Percentiles rank a stretch among this genome's conserved stretches.
Evolutionary conservation across 2,329 filamentous ascomycete genomes (phyloP).

Genomic region (Keithomyces neogunnii): DNA sequence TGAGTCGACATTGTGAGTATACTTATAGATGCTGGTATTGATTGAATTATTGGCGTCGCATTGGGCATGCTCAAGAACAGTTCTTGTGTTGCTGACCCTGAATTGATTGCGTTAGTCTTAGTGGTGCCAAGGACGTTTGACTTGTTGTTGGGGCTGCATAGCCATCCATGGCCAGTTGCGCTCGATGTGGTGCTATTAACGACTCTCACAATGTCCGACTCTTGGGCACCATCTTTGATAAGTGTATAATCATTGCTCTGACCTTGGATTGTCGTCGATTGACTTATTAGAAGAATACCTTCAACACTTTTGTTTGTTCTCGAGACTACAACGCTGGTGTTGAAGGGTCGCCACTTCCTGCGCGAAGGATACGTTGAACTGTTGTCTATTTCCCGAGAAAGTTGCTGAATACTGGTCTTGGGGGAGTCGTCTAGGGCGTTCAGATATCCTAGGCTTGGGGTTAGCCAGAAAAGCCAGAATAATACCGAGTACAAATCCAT

Average conservation of each 20-base stretch:
- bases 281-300: background rate
- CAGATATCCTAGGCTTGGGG: constrained; percentile 5
- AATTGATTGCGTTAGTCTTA: background rate
- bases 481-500: constrained; percentile 7
- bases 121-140: background rate
- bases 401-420: background rate
- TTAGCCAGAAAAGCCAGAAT: constrained; percentile 11
- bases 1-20: background rate
- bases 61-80: background rate
- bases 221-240: background rate
- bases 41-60: background rate
- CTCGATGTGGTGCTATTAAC: background rate
- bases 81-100: background rate
- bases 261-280: background rate
- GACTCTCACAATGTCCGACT: background rate
- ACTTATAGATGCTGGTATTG: background rate
- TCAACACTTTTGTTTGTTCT: background rate
- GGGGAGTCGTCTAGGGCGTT: background rate
- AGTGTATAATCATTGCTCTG: background rate
- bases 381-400: background rate
- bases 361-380: background rate
- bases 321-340: background rate
- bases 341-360: background rate
- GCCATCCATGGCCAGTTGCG: background rate
- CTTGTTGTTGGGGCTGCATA: background rate